Conservation (phyloP, 2,329 filamentous ascomycete genomes). For the Ascochyta viciae-villosae region DNA sequence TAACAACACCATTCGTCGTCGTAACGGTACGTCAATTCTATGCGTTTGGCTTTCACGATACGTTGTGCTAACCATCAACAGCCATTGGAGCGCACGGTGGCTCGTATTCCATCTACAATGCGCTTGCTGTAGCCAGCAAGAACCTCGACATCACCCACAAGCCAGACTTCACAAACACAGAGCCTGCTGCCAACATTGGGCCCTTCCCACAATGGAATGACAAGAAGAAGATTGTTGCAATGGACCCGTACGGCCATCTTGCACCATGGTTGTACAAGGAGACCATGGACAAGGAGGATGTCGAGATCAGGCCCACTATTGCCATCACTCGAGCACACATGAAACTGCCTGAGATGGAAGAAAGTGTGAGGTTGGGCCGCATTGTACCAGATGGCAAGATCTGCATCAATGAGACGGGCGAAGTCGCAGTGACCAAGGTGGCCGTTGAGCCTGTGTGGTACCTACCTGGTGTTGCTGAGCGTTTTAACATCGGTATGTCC, state of each 20-base stretch:
- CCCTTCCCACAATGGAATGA: slow-evolving; percentile 91
- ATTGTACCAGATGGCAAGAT: slow-evolving; percentile 85
- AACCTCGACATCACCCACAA: slow-evolving; percentile 84
- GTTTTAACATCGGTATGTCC: slow-evolving; percentile 81
- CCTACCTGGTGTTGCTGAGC: slow-evolving; percentile 72
- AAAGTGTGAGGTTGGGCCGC: slow-evolving; percentile 81
- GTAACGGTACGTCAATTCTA: slow-evolving; percentile 68
- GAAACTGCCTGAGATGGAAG: slow-evolving; percentile 93
- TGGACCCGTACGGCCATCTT: slow-evolving; percentile 94
- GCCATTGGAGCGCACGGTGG: slow-evolving; percentile 79
- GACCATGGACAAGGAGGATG: slow-evolving; percentile 76
- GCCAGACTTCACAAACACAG: slow-evolving; percentile 81
- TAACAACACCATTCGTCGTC: slow-evolving; percentile 75
- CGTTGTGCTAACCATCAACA: slow-evolving; percentile 31
- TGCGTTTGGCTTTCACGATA: background rate
- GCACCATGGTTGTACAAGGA: slow-evolving; percentile 84
- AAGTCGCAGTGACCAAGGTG: slow-evolving; percentile 93
- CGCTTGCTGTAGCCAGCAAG: slow-evolving; percentile 88
- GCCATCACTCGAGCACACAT: slow-evolving; percentile 93
- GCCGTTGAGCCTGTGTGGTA: slow-evolving; percentile 87
- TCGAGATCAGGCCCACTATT: slow-evolving; percentile 89
- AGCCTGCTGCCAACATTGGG: slow-evolving; percentile 88
- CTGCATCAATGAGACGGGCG: slow-evolving; percentile 82
- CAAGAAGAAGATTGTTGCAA: slow-evolving; percentile 92
- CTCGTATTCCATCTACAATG: slow-evolving; percentile 95